Percentiles rank a stretch among this genome's conserved stretches.
Evolutionary conservation across 768 basidiomycete species (phyloP).

Genomic region (Leccinum arenicola): DNA sequence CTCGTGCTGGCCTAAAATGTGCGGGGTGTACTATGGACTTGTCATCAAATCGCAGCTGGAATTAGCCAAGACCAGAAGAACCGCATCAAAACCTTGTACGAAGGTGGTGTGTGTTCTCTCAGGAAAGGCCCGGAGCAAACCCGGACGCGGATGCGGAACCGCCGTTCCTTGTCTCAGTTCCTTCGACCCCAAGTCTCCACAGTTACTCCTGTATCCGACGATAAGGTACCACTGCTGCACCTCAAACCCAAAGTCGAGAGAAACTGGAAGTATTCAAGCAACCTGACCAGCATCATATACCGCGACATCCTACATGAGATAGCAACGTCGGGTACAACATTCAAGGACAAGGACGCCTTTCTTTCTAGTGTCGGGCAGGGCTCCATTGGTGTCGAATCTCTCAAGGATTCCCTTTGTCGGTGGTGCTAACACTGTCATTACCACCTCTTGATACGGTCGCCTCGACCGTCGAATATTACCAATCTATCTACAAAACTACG

Average conservation of each 20-base stretch:
- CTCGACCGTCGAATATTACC: slow-evolving; percentile 96
- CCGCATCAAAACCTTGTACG: no score
- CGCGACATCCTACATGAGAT: no score
- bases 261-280: no score
- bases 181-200: slow-evolving; percentile 84
- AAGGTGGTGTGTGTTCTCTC: slow-evolving; percentile 47
- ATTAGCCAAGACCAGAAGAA: no score
- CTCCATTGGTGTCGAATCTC: slow-evolving; percentile 95
- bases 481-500: slow-evolving; percentile 93
- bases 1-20: no score
- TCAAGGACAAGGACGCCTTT: slow-evolving; percentile 74
- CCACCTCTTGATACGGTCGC: slow-evolving; percentile 98
- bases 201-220: slow-evolving; percentile 67
- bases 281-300: no score
- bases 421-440: slow-evolving; percentile 95
- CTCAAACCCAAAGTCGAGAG: slow-evolving; percentile 95
- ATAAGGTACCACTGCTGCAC: slow-evolving; percentile 92
- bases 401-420: slow-evolving; percentile 93
- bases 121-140: slow-evolving; percentile 71
- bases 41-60: no score
- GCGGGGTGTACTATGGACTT: no score
- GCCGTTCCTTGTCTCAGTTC: slow-evolving; percentile 96
- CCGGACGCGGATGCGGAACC: slow-evolving; percentile 57
- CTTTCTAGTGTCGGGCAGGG: slow-evolving; percentile 97
- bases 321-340: no score